These are phyloP conservation scores for Fomitopsis schrenkii DNA, from an alignment of 1,284 basidiomycete genomes.

Conservation along the genomic window DNA sequence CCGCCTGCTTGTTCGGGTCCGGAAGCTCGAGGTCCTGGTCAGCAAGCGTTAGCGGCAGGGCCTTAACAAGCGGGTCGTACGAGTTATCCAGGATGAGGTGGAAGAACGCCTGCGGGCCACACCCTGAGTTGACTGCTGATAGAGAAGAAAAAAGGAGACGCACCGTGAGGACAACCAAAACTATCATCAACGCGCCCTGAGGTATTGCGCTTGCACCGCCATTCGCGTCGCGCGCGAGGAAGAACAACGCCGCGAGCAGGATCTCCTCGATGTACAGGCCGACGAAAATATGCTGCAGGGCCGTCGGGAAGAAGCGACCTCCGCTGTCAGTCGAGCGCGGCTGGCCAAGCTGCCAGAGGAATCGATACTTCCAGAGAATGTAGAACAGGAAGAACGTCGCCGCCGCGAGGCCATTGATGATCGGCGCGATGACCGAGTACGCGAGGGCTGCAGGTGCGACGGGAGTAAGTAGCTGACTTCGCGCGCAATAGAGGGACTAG, in stretches of 20 bases:
- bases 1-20: slow-evolving; percentile 16
- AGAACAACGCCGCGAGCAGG: slow-evolving; percentile 84
- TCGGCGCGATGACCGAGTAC: slow-evolving; percentile 90
- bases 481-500: neutral
- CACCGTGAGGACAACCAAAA: slow-evolving; percentile 79
- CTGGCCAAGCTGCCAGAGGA: slow-evolving; percentile 79
- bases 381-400: slow-evolving; percentile 85
- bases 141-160: slow-evolving; percentile 22
- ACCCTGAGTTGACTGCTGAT: neutral
- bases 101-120: slow-evolving; percentile 50
- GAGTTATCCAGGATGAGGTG: slow-evolving; percentile 67
- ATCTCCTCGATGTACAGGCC: slow-evolving; percentile 86
- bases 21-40: slow-evolving; percentile 52
- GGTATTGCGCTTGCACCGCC: slow-evolving; percentile 54
- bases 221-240: slow-evolving; percentile 64
- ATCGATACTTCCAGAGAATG: slow-evolving; percentile 86
- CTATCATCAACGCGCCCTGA: slow-evolving; percentile 79
- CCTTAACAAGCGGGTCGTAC: slow-evolving; percentile 58
- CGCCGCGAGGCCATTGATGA: slow-evolving; percentile 90
- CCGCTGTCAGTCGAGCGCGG: slow-evolving; percentile 79
- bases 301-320: slow-evolving; percentile 94
- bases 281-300: slow-evolving; percentile 91
- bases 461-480: neutral
- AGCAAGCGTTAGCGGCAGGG: slow-evolving; percentile 76
- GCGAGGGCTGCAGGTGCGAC: slow-evolving; percentile 45